Percentiles rank a stretch among this genome's conserved stretches.
Evolutionary conservation across 345 rosid species (phyloP).

Genomic region (Corchorus capsularis): DNA sequence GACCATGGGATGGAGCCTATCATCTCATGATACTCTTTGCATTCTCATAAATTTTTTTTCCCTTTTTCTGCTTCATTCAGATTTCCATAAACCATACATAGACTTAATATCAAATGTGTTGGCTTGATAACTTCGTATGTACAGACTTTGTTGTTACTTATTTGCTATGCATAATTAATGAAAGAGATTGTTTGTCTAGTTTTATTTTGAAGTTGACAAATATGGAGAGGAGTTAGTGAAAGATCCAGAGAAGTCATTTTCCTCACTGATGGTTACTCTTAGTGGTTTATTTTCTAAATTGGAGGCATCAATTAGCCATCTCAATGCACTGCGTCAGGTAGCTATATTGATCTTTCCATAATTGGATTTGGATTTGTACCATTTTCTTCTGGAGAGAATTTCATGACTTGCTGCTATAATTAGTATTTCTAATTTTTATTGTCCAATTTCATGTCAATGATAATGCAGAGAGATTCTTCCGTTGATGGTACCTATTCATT

Average conservation of each 20-base stretch:
- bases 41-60: too few relatives aligned
- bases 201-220: constrained; percentile 74
- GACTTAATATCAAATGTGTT: background rate
- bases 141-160: background rate
- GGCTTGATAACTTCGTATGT: too few relatives aligned
- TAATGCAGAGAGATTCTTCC: constrained; percentile 63
- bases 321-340: constrained; percentile 68
- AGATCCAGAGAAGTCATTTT: constrained; percentile 63
- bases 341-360: background rate
- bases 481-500: constrained; percentile 60
- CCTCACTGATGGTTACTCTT: constrained; percentile 50
- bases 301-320: constrained; percentile 67
- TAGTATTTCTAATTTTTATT: background rate
- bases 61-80: background rate
- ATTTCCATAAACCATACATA: background rate
- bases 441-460: background rate
- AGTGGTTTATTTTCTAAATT: constrained; percentile 58
- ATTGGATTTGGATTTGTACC: constrained; percentile 5
- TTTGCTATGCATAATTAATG: background rate
- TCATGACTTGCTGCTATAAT: constrained; percentile 1
- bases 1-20: background rate
- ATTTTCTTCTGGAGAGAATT: constrained; percentile 3
- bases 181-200: constrained; percentile 39
- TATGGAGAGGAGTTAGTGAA: constrained; percentile 66
- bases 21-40: background rate